A percentile compares a stretch with the other conserved stretches of the same genome.
These are phyloP conservation scores for Pestalotiopsis sp. DNA, from an alignment of 2,329 filamentous ascomycete genomes.

Conservation along the genomic window DNA sequence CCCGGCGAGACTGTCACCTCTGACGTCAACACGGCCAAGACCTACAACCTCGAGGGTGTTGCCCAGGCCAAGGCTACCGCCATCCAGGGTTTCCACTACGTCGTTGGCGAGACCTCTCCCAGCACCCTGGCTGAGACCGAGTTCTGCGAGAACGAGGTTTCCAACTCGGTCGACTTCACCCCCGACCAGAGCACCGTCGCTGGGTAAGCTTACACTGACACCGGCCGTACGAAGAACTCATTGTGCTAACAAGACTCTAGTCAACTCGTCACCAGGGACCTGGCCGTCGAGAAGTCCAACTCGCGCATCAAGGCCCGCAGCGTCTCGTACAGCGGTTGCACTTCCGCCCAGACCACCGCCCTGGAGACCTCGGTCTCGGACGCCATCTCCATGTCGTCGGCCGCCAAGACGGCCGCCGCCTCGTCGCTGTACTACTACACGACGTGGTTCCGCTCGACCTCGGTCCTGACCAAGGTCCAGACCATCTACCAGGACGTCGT, in stretches of 20 bases:
- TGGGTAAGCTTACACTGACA: background rate
- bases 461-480: conserved; percentile 9
- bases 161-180: conserved; percentile 3
- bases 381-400: conserved; percentile 7
- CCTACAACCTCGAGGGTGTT: conserved; percentile 13
- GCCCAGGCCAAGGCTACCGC: conserved; percentile 8
- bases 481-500: conserved; percentile 12
- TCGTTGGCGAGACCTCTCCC: background rate
- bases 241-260: background rate
- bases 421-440: conserved; percentile 7
- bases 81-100: conserved; percentile 12
- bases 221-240: background rate
- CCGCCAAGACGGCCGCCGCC: conserved; percentile 6
- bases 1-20: conserved; percentile 8
- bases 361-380: conserved; percentile 9
- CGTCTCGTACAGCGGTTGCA: conserved; percentile 12
- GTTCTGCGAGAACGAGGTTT: conserved; percentile 10
- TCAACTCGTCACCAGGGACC: background rate
- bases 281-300: background rate
- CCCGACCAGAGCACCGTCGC: conserved; percentile 6
- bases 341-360: background rate
- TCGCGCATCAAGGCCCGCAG: conserved; percentile 9
- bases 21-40: conserved; percentile 13
- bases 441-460: conserved; percentile 13
- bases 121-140: background rate